phyloP scores from a whole-genome alignment of 345 rosid species.

The Euphorbia lathyris region DNA sequence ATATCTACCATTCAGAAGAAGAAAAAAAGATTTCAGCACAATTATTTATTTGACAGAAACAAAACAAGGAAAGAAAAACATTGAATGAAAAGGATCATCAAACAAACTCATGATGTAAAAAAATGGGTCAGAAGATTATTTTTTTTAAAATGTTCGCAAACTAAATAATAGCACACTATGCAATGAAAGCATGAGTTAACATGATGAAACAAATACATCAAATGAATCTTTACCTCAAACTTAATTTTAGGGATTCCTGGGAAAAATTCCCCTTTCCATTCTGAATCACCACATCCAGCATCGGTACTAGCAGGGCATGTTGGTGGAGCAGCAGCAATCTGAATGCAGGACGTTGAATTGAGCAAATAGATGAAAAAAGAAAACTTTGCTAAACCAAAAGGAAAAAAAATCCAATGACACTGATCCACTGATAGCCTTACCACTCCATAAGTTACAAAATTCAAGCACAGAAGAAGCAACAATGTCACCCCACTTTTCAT shows the following conservation, averaged over 20 bases:
- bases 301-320: slow-evolving; percentile 78
- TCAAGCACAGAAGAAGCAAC: slow-evolving; percentile 35
- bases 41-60: too few species aligned
- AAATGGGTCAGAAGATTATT: not conserved
- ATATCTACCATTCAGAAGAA: not conserved
- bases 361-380: not conserved
- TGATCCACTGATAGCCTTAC: slow-evolving; percentile 22
- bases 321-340: slow-evolving; percentile 53
- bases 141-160: too few species aligned
- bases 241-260: slow-evolving; percentile 71
- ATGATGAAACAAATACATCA: not conserved
- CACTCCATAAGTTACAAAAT: slow-evolving; percentile 32
- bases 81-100: not conserved
- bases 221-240: slow-evolving; percentile 58
- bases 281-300: slow-evolving; percentile 49
- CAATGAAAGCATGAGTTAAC: not conserved
- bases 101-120: not conserved
- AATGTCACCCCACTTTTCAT: slow-evolving; percentile 37
- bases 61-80: not conserved
- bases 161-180: not conserved
- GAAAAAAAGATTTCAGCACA: not conserved
- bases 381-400: not conserved
- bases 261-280: slow-evolving; percentile 94
- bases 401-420: not conserved
- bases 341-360: slow-evolving; percentile 14